phyloP scores from a whole-genome alignment of 176 grass and related monocot genomes.

The Bonia amplexicaulis region DNA sequence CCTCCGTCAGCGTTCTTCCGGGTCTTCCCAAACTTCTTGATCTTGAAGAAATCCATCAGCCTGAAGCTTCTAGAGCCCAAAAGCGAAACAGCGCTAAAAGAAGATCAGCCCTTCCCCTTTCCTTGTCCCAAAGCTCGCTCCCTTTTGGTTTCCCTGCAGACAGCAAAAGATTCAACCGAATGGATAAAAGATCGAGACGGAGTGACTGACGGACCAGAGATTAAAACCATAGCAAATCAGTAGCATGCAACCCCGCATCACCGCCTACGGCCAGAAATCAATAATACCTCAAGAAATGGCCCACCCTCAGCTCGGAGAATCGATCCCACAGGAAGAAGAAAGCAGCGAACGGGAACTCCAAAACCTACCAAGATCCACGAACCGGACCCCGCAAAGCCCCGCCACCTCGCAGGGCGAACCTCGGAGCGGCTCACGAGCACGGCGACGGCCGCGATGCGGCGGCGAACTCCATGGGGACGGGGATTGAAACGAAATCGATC shows the following conservation, averaged over 20 bases:
- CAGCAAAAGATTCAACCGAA: not conserved
- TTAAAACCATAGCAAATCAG: slow-evolving; percentile 10
- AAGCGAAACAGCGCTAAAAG: not conserved
- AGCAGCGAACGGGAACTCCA: not conserved
- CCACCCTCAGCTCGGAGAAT: not conserved
- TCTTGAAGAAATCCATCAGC: slow-evolving; percentile 94
- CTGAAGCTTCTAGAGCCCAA: not conserved
- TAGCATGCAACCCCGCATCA: not conserved
- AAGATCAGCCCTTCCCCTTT: not conserved
- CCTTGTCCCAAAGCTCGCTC: slow-evolving; percentile 7
- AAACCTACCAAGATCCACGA: slow-evolving; percentile 6
- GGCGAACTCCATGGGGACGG: not conserved
- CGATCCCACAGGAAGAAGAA: not conserved
- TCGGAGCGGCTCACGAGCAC: not conserved
- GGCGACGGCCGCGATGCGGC: not conserved
- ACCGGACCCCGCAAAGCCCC: not conserved
- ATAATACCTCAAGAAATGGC: not conserved
- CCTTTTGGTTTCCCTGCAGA: slow-evolving; percentile 30
- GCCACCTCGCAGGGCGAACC: not conserved
- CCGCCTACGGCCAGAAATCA: not conserved
- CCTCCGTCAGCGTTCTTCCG: slow-evolving; percentile 27
- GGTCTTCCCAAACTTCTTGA: slow-evolving; percentile 48
- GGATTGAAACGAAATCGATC: not conserved
- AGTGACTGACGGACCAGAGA: not conserved
- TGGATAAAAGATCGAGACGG: not conserved